phyloP scores from a whole-genome alignment of 2,329 filamentous ascomycete genomes.

The Colletotrichum sp. region DNA sequence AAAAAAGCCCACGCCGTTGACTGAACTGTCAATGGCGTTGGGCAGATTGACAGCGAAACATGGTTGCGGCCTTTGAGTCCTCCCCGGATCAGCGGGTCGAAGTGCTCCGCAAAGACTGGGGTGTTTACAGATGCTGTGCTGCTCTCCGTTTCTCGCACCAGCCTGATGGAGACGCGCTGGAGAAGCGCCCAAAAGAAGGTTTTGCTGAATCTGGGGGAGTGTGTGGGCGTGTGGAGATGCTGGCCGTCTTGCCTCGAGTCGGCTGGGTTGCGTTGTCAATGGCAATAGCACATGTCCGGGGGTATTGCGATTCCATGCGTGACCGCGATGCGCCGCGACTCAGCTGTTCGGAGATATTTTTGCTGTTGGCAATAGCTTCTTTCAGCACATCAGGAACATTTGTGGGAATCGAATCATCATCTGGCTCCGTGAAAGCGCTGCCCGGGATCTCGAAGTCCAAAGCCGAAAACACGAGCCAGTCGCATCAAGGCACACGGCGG shows the following conservation, averaged over 20 bases:
- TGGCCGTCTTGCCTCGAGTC: slow-evolving; percentile 13
- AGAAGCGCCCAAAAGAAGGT: slow-evolving; percentile 5
- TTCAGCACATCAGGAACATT: background rate
- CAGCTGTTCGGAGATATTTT: background rate
- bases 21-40: background rate
- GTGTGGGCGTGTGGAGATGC: slow-evolving; percentile 18
- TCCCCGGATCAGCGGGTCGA: slow-evolving; percentile 23
- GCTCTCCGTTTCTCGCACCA: background rate
- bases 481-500: background rate
- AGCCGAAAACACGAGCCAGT: slow-evolving; percentile 5
- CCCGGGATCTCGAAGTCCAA: background rate
- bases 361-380: background rate
- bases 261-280: background rate
- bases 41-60: background rate
- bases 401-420: background rate
- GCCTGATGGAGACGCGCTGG: background rate
- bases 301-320: background rate
- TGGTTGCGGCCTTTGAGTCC: background rate
- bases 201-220: slow-evolving; percentile 11
- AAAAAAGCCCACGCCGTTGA: background rate
- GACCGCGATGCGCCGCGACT: background rate
- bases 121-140: background rate
- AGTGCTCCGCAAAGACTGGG: slow-evolving; percentile 13
- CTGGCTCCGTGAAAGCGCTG: background rate
- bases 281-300: background rate